Base-by-base conservation (phyloP, 257 asterid genomes). In the Buddleja alternifolia region DNA sequence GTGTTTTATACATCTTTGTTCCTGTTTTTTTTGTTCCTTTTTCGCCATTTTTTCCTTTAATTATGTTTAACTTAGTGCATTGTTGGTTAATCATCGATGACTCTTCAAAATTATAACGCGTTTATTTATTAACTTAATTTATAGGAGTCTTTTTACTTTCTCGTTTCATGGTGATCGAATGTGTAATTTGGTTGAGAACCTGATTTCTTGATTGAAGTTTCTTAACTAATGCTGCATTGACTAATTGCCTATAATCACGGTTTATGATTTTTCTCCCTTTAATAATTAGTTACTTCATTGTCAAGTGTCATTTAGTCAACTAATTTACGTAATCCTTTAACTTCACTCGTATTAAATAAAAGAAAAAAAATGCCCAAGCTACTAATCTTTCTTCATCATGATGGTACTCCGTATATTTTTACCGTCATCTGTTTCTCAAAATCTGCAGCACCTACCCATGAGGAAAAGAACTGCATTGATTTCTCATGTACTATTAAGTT, bases 1-100 rank as follows among this genome's bases (percentile, higher is more conserved):
- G 52, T 29, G 70, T 11, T 50, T 51, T n/a, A n/a, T n/a, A n/a
- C n/a, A n/a, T 66, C 16, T 21, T 67, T n/a, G 8, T 52, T 53
- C 7, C 42, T 17, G n/a, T n/a, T 50, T 51, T 66, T 29, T 21
- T 67, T n/a, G 8, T 52, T 53, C 7, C 42, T 17, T 11, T 12
- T 7, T 55, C n/a, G 56, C 36, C 5, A 29, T 44, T 55, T 41
- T 46, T 40, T 40, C 14, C 20, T 16, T 40, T 53, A 4, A 10
- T 53, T 65, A 7, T 9, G 16, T 47, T 48, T 32, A 12, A 19
- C 19, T 16, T 8, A 45, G 12, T 4, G 56, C 16, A 25, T 32
- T 11, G 44, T 17, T 15, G 7, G n/a, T n/a, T n/a, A n/a, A n/a
- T 29, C 34, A 29, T 29, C 34, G 34, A 29, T 29, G 34, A 29